phyloP scores from a whole-genome alignment of 495 filamentous ascomycete species.

The Penicillium atrosanguineum region DNA sequence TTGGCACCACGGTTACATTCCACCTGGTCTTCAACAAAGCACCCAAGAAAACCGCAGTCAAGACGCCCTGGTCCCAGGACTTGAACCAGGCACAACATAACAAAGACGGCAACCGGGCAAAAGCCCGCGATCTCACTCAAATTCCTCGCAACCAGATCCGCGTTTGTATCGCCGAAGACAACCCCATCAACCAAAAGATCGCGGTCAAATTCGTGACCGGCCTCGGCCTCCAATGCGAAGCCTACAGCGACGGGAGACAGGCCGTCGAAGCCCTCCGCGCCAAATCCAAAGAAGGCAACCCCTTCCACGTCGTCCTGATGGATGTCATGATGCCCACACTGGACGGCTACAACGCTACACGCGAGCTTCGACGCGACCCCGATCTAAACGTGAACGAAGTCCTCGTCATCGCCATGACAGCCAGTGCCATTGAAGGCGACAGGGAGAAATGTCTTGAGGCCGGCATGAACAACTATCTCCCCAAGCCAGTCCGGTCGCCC shows the following conservation, averaged over 20 bases:
- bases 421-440: constrained; percentile 86
- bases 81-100: constrained; percentile 28
- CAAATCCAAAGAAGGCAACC: constrained; percentile 64
- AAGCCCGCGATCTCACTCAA: constrained; percentile 56
- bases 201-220: constrained; percentile 84
- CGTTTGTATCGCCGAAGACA: constrained; percentile 89
- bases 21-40: constrained; percentile 80
- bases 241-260: constrained; percentile 81
- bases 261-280: constrained; percentile 79
- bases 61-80: constrained; percentile 56
- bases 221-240: constrained; percentile 77
- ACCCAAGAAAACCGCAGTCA: constrained; percentile 53
- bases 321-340: constrained; percentile 94
- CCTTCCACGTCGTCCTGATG: constrained; percentile 80
- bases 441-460: constrained; percentile 87
- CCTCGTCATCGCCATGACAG: constrained; percentile 91
- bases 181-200: constrained; percentile 88
- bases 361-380: constrained; percentile 69
- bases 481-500: constrained; percentile 79
- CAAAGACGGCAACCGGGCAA: constrained; percentile 27
- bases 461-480: constrained; percentile 94
- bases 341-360: constrained; percentile 91
- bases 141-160: constrained; percentile 75
- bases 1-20: constrained; percentile 85
- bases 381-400: constrained; percentile 71